Evolutionary conservation across 2,329 filamentous ascomycete species (phyloP), one percentile per base, ranked within the genome.

Genomic region (Aspergillus sclerotialis): DNA sequence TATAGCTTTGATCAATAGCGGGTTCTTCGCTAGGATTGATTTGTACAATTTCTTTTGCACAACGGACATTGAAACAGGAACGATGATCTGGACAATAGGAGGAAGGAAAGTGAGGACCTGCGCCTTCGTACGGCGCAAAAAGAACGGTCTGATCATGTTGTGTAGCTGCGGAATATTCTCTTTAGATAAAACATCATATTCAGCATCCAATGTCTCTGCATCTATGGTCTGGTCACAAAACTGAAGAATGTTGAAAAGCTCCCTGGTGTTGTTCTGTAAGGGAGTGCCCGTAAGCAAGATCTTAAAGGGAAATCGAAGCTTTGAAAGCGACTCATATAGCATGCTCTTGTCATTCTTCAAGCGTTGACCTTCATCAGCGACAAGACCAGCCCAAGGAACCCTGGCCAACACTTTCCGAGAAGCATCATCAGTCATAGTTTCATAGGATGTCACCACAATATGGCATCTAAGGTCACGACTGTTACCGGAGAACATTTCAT

Each of bases 201-300:
- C 68, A 36, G 75, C 68, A 49, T 96, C 90, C 2, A 96, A 67
- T 13, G 73, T 63, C 21, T 76, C 76, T 1, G 92, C 89, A 47
- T 88, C 64, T 37, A 78, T 75, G 1, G 65, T 69, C 5, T 78
- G 73, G 52, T 98, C 88, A 28, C 95, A 74, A 58, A 98, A 98
- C 45, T 96, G 90, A 4, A 98, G 66, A n/a, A 98, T 70, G 53
- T 95, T 98, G 68, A 96, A 96, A 0, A 98, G 69, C 58, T 98
- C 92, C 30, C 88, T 76, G 46, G 87, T 85, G 56, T 95, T 96
- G 62, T 98, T 71, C 35, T 71, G 68, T 24, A 98, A 65, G 0
- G 92, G 92, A 0, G 92, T 98, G 2, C 88, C 61, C 1, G 90
- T 96, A 21, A 98, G 70, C 2, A 98, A 73, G 25, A 94, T 72